Percentiles rank a stretch among this genome's conserved stretches.
Conservation (phyloP, 768 basidiomycete genomes). For the Boletus fagicola region DNA sequence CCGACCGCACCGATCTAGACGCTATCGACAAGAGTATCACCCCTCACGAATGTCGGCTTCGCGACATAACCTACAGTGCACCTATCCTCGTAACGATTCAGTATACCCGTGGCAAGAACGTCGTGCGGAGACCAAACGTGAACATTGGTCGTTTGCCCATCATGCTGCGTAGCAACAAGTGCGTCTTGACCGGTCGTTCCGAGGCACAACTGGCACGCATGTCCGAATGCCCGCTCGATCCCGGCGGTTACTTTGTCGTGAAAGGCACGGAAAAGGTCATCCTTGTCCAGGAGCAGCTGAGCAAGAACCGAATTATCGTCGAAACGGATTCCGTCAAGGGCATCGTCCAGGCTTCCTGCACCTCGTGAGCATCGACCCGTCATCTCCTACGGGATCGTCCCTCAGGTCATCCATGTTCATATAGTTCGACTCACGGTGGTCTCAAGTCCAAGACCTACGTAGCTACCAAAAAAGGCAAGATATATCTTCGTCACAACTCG, state of each 20-base stretch:
- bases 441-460: constrained; percentile 98
- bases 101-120: constrained; percentile 88
- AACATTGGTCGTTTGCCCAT: constrained; percentile 91
- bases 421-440: constrained; percentile 75
- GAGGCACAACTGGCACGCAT: constrained; percentile 87
- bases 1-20: constrained; percentile 82
- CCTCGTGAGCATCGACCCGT: constrained; percentile 63
- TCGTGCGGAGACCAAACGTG: constrained; percentile 79
- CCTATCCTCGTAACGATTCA: constrained; percentile 92
- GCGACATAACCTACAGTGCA: constrained; percentile 93
- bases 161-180: constrained; percentile 96
- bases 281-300: constrained; percentile 96
- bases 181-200: constrained; percentile 75
- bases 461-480: constrained; percentile 88
- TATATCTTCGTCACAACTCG: constrained; percentile 97
- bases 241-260: constrained; percentile 99
- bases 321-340: constrained; percentile 91
- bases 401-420: constrained; percentile 11
- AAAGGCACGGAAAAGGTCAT: constrained; percentile 99
- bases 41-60: constrained; percentile 94
- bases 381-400: neutral
- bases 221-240: constrained; percentile 97
- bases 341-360: constrained; percentile 91
- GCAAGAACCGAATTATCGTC: constrained; percentile 99
- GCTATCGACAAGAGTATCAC: constrained; percentile 81